A percentile compares a stretch with the other conserved stretches of the same genome.
These are phyloP conservation scores for Medicago ruthenica DNA, from an alignment of 306 rosid genomes.

Conservation along the genomic window DNA sequence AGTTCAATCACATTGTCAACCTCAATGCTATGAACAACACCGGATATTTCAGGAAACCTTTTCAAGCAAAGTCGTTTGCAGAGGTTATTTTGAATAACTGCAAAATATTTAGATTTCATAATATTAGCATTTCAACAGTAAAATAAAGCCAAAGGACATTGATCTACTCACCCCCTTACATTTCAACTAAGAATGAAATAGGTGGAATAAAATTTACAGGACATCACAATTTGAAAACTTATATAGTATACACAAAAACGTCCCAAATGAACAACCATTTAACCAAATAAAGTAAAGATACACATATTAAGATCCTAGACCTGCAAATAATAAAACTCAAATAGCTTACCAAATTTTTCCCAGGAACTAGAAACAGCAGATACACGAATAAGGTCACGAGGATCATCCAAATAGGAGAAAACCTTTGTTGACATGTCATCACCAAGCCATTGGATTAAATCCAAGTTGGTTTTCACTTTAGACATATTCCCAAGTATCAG, in stretches of 20 bases:
- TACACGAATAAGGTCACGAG: constrained; percentile 63
- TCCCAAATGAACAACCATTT: neutral
- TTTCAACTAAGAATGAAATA: constrained; percentile 17
- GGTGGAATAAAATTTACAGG: neutral
- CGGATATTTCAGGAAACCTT: constrained; percentile 61
- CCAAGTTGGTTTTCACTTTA: constrained; percentile 41
- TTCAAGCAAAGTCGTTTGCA: constrained; percentile 65
- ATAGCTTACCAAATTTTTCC: constrained; percentile 59
- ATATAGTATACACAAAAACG: neutral
- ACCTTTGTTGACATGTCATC: constrained; percentile 57
- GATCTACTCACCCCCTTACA: constrained; percentile 9
- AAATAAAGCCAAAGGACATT: constrained; percentile 14
- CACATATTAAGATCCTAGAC: constrained; percentile 6
- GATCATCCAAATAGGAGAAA: constrained; percentile 63
- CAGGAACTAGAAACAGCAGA: constrained; percentile 60
- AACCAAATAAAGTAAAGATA: constrained; percentile 4
- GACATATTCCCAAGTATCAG: constrained; percentile 45
- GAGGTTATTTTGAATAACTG: constrained; percentile 67
- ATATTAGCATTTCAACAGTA: constrained; percentile 33
- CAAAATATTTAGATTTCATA: constrained; percentile 45
- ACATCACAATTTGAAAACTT: constrained; percentile 3
- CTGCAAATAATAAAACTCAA: constrained; percentile 27
- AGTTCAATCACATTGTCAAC: constrained; percentile 52
- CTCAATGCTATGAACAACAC: constrained; percentile 50
- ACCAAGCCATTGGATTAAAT: constrained; percentile 58